Percentiles rank a stretch among this genome's conserved stretches.
Evolutionary conservation across 2,329 filamentous ascomycete genomes (phyloP).

Genomic region (Xylariaceae sp.): DNA sequence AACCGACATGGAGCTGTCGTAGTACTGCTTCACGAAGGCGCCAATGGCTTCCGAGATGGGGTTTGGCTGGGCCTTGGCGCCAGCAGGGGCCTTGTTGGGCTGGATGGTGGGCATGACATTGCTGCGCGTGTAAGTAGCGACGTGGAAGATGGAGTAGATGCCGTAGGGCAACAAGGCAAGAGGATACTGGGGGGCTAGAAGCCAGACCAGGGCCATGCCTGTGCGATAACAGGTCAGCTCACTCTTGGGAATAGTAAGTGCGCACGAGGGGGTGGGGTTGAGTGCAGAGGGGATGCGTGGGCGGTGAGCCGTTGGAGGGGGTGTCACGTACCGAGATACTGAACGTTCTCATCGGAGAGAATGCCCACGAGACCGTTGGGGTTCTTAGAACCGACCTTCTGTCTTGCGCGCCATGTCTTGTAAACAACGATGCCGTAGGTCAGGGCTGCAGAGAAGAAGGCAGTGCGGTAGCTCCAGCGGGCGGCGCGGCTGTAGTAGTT

Average conservation of each 20-base stretch:
- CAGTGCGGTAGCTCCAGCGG: constrained; percentile 79
- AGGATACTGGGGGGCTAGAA: constrained; percentile 83
- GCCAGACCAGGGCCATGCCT: constrained; percentile 92
- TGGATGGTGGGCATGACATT: constrained; percentile 86
- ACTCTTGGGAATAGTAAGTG: constrained; percentile 7
- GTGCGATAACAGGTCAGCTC: constrained; percentile 6
- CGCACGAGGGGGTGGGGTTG: background rate
- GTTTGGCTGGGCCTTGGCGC: constrained; percentile 53
- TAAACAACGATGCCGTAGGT: constrained; percentile 99
- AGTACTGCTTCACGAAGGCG: constrained; percentile 95
- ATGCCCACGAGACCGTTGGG: constrained; percentile 61
- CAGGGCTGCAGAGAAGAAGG: constrained; percentile 82
- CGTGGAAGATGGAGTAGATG: constrained; percentile 98
- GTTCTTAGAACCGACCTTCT: constrained; percentile 65
- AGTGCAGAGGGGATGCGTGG: background rate
- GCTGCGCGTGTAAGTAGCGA: constrained; percentile 91
- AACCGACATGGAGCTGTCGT: constrained; percentile 91
- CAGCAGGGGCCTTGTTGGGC: constrained; percentile 58
- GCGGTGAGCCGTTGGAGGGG: constrained; percentile 4
- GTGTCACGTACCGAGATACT: constrained; percentile 77
- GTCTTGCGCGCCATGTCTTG: constrained; percentile 87
- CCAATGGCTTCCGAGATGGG: constrained; percentile 79
- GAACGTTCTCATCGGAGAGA: constrained; percentile 88
- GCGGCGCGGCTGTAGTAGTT: constrained; percentile 79
- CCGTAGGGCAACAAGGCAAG: constrained; percentile 89